Percentiles rank a stretch among this genome's conserved stretches.
Evolutionary conservation across 192 early-diverging fungal genomes (phyloP).

Genomic region (Entomortierella parvispora): DNA sequence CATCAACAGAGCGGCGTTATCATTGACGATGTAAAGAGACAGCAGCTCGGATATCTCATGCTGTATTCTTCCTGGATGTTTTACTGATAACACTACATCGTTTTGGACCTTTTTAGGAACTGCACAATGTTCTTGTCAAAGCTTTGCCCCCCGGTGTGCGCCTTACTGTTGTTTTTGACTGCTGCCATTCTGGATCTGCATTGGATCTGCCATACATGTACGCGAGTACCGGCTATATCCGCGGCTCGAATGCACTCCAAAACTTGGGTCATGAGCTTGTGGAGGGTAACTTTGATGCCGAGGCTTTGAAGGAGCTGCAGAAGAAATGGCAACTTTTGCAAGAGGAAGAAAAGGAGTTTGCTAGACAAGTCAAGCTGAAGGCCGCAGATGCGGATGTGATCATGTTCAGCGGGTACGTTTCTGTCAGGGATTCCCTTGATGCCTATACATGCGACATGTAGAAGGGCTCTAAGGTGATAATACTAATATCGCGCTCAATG

Average conservation of each 20-base stretch:
- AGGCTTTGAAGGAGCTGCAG: slow-evolving; percentile 36
- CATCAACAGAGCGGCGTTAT: slow-evolving; percentile 41
- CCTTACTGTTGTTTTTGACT: slow-evolving; percentile 78
- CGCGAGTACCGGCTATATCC: slow-evolving; percentile 57
- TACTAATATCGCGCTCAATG: neutral
- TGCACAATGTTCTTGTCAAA: slow-evolving; percentile 51
- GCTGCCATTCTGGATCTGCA: slow-evolving; percentile 79
- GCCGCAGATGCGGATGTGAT: slow-evolving; percentile 64
- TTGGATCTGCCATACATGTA: slow-evolving; percentile 76
- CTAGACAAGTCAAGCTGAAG: slow-evolving; percentile 30
- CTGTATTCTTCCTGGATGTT: too few relatives aligned
- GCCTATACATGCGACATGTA: neutral
- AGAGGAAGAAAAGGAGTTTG: slow-evolving; percentile 36
- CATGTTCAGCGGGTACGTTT: slow-evolving; percentile 69
- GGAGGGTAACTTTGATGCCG: slow-evolving; percentile 33
- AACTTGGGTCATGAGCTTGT: slow-evolving; percentile 41
- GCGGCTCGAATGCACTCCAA: slow-evolving; percentile 26
- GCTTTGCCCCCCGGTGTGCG: slow-evolving; percentile 66
- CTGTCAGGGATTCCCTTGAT: neutral
- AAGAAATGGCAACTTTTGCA: slow-evolving; percentile 27
- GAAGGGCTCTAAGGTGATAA: too few relatives aligned
- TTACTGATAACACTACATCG: too few relatives aligned
- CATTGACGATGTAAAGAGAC: slow-evolving; percentile 54
- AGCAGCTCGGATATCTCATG: too few relatives aligned
- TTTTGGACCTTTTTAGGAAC: slow-evolving; percentile 23